Evolutionary conservation across 371 early-diverging fungal species (phyloP).

Genomic region (Mucor lusitanicus): DNA sequence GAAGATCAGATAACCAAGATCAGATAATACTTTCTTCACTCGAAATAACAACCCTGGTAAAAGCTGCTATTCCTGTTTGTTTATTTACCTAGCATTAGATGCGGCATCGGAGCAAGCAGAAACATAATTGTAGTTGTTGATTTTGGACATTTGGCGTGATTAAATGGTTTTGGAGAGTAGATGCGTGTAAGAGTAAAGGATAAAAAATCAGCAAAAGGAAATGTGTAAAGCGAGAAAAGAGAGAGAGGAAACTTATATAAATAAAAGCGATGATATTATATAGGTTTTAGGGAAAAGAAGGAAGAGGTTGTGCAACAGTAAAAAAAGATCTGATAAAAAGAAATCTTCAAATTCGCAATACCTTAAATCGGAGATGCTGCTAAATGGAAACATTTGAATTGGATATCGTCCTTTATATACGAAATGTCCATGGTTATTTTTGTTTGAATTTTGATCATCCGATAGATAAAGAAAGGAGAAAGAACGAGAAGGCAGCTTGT

Average conservation of each 20-base stretch:
- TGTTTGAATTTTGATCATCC: constrained; percentile 19
- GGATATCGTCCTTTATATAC: not conserved
- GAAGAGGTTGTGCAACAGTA: constrained; percentile 14
- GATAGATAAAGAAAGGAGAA: constrained; percentile 7
- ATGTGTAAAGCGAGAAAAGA: constrained; percentile 3
- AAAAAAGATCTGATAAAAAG: constrained; percentile 33
- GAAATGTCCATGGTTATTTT: not conserved
- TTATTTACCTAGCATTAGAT: constrained; percentile 12
- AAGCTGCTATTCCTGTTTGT: not conserved
- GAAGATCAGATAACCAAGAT: not conserved
- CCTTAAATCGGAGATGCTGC: constrained; percentile 14
- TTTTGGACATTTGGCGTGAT: constrained; percentile 14
- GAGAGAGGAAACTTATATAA: not conserved
- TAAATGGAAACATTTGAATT: not conserved
- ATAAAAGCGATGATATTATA: not conserved
- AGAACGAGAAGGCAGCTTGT: not conserved
- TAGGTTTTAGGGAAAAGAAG: constrained; percentile 14
- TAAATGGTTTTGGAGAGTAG: not conserved
- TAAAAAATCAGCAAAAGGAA: not conserved
- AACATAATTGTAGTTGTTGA: constrained; percentile 14
- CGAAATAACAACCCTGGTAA: not conserved
- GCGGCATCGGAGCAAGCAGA: constrained; percentile 9
- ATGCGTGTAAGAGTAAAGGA: not conserved
- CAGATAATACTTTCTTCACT: not conserved
- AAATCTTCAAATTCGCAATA: constrained; percentile 7